Evolutionary conservation across 1,284 basidiomycete genomes (phyloP).

Genomic region (Agroathelia rolfsii): DNA sequence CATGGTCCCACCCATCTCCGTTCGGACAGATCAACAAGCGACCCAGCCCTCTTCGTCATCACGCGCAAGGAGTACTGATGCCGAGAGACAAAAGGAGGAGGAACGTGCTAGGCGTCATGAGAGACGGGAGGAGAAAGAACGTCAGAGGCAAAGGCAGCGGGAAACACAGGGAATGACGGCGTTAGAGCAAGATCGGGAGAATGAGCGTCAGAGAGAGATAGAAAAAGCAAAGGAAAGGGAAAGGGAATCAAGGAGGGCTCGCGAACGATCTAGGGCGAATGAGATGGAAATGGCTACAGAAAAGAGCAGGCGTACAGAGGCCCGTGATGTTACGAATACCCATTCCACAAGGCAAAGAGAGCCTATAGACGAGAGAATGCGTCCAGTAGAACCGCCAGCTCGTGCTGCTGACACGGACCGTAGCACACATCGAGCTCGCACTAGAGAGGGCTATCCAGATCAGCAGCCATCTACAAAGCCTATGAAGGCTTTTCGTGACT

Average conservation of each 20-base stretch:
- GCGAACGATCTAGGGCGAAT: conserved; percentile 1
- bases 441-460: too few relatives aligned
- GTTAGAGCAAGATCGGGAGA: conserved; percentile 6
- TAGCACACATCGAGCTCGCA: too few relatives aligned
- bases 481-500: too few relatives aligned
- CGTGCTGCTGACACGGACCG: too few relatives aligned
- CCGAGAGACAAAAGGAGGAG: conserved; percentile 5
- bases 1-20: conserved; percentile 18
- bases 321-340: conserved; percentile 5
- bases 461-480: too few relatives aligned
- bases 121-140: conserved; percentile 8
- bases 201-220: conserved; percentile 12
- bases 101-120: too few relatives aligned
- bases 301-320: conserved; percentile 9
- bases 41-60: conserved; percentile 17
- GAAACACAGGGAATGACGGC: conserved; percentile 7
- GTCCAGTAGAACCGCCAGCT: too few relatives aligned
- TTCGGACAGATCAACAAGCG: conserved; percentile 15
- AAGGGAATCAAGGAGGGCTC: conserved; percentile 9
- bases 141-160: conserved; percentile 9
- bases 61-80: conserved; percentile 9
- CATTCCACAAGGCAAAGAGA: conserved; percentile 12
- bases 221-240: conserved; percentile 10
- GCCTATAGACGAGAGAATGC: too few relatives aligned
- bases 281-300: conserved; percentile 8